Percentiles rank a stretch among this genome's conserved stretches.
These are phyloP conservation scores for Podaxis sp. DNA, from an alignment of 768 basidiomycete genomes.

Conservation along the genomic window DNA sequence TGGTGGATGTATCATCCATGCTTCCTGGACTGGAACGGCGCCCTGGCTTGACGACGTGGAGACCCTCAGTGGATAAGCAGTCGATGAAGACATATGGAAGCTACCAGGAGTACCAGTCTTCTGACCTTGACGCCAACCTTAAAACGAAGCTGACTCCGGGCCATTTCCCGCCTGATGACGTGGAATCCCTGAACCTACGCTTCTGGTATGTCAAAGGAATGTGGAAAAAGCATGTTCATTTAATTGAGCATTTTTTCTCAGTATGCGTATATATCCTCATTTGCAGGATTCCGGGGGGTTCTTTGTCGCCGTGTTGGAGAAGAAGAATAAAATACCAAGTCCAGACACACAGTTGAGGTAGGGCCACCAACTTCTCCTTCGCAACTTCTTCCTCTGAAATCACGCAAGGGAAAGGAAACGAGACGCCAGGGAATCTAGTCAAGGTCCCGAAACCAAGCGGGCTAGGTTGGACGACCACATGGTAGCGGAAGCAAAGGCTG, in stretches of 20 bases:
- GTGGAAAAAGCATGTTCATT: neutral
- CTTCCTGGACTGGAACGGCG: constrained; percentile 73
- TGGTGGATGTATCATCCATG: constrained; percentile 75
- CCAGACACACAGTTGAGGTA: constrained; percentile 4
- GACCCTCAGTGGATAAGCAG: constrained; percentile 60
- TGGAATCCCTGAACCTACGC: constrained; percentile 56
- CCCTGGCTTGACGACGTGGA: constrained; percentile 80
- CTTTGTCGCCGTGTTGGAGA: constrained; percentile 89
- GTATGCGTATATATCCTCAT: constrained; percentile 91
- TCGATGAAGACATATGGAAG: constrained; percentile 52
- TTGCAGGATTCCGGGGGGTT: constrained; percentile 97
- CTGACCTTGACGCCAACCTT: constrained; percentile 45
- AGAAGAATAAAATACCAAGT: constrained; percentile 26
- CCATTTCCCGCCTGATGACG: constrained; percentile 81
- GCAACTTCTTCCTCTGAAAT: neutral
- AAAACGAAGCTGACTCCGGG: constrained; percentile 67
- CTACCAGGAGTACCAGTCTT: constrained; percentile 58
- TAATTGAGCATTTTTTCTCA: constrained; percentile 28
- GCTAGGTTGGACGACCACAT: constrained; percentile 30
- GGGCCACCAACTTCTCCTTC: neutral
- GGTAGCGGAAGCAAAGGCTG: constrained; percentile 1
- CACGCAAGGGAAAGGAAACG: constrained; percentile 48
- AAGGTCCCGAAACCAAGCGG: constrained; percentile 52
- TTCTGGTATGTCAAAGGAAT: constrained; percentile 56
- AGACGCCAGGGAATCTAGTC: constrained; percentile 40